Evolutionary conservation across 495 filamentous ascomycete genomes (phyloP), one percentile per base, ranked within the genome.

Genomic region (Daldinia caldariorum): DNA sequence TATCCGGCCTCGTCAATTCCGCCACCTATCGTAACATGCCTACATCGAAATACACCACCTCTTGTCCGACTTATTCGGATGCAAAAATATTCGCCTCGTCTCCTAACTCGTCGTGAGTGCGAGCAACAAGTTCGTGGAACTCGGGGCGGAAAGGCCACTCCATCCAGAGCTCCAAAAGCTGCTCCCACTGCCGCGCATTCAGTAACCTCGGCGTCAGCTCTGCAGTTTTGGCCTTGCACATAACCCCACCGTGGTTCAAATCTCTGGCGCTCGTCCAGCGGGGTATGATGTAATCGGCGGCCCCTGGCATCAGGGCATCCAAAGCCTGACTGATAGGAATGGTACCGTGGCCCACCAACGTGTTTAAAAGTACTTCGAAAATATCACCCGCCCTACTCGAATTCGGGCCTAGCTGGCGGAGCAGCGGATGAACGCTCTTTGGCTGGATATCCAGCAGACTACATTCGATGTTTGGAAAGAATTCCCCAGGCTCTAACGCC

Each of bases 101-200:
- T n/a, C 34, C 20, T 8, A 45, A 14, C 13, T 78, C 74, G 10
- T 78, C 78, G n/a, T 70, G 51, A 7, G 77, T 73, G 32, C 77
- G 70, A 14, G 58, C 67, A 5, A 86, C 66, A 37, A 87, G 62
- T 49, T 86, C 79, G 26, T 61, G 13, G 39, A 81, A 82, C 3
- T 43, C 60, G 0, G 85, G 84, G n/a, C 73, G 72, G 54, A 88
- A 89, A n/a, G 88, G 87, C 88, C 88, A 91, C 34, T 79, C 73
- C 75, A 82, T 77, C 83, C 84, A 91, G 10, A 81, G 79, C 63
- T 82, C 76, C 2, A 82, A 34, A 6, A 90, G 70, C 49, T 84
- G 83, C n/a, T 82, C 72, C 41, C 84, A 68, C 78, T 89, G 84
- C 22, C 66, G 64, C 58, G 74, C 63, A 20, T 75, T 82, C 20